Conservation (phyloP, 164 flowering plant genomes). For the Paratinospora sagittata region DNA sequence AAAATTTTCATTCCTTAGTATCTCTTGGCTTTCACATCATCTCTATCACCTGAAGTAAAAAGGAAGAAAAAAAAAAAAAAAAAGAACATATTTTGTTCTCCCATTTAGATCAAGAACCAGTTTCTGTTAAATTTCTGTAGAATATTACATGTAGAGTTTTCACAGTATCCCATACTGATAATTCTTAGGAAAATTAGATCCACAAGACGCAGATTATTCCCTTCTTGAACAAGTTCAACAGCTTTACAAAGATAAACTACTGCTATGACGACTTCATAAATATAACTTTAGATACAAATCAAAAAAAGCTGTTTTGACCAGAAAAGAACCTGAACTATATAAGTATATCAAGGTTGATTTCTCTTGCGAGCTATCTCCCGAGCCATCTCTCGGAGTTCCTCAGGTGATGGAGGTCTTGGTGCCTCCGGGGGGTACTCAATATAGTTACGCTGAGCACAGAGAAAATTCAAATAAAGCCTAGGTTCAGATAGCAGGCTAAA, state of each 20-base stretch:
- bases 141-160: too few relatives aligned
- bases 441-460: constrained; percentile 50
- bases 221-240: neutral
- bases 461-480: neutral
- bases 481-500: neutral
- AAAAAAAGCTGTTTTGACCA: neutral
- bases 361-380: constrained; percentile 65
- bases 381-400: constrained; percentile 88
- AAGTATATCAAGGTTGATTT: constrained; percentile 23
- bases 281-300: neutral
- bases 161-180: too few relatives aligned
- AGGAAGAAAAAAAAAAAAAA: too few relatives aligned
- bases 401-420: constrained; percentile 73
- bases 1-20: too few relatives aligned
- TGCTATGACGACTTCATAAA: neutral
- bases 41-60: too few relatives aligned
- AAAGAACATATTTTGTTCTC: too few relatives aligned
- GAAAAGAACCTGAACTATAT: neutral
- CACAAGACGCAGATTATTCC: neutral
- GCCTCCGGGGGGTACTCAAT: constrained; percentile 81
- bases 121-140: too few relatives aligned
- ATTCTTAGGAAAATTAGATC: neutral
- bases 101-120: too few relatives aligned
- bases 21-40: too few relatives aligned
- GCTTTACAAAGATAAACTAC: neutral